A percentile compares a stretch with the other conserved stretches of the same genome.
phyloP scores from a whole-genome alignment of 176 grass and related monocot genomes.

The Puya raimondii region DNA sequence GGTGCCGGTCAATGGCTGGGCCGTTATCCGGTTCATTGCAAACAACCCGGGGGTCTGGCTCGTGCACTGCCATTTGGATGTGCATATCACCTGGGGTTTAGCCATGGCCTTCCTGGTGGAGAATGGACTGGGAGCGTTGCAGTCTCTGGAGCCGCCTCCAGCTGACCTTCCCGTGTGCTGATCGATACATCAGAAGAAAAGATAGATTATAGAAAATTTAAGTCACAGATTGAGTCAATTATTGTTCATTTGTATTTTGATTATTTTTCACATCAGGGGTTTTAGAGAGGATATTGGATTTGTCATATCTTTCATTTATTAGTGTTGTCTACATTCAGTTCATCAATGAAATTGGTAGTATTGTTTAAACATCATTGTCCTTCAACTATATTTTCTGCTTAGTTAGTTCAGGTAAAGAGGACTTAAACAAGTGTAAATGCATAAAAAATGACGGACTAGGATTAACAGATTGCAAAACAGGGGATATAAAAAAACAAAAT shows the following conservation, averaged over 20 bases:
- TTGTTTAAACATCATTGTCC: too few species aligned
- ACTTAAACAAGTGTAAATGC: too few species aligned
- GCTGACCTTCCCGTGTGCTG: conserved; percentile 64
- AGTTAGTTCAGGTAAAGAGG: too few species aligned
- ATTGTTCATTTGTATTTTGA: not conserved
- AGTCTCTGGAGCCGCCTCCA: conserved; percentile 49
- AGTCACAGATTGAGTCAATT: not conserved
- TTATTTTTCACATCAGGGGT: not conserved
- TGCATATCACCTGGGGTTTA: conserved; percentile 87
- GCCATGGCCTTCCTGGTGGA: conserved; percentile 92
- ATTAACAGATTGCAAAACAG: too few species aligned
- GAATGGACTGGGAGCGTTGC: conserved; percentile 53
- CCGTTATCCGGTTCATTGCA: conserved; percentile 66
- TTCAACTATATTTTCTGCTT: too few species aligned
- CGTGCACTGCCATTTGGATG: conserved; percentile 93
- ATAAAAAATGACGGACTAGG: too few species aligned
- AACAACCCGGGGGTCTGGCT: conserved; percentile 92
- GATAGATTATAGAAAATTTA: not conserved
- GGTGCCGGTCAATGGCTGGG: conserved; percentile 88
- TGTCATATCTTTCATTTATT: conserved; percentile 11
- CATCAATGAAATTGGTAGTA: conserved; percentile 10
- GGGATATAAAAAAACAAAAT: not conserved
- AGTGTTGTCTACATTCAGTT: not conserved
- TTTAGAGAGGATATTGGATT: not conserved
- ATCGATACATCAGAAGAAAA: not conserved